These are phyloP conservation scores for Ascochyta fabae DNA, from an alignment of 2,329 filamentous ascomycete species.

Conservation along the genomic window DNA sequence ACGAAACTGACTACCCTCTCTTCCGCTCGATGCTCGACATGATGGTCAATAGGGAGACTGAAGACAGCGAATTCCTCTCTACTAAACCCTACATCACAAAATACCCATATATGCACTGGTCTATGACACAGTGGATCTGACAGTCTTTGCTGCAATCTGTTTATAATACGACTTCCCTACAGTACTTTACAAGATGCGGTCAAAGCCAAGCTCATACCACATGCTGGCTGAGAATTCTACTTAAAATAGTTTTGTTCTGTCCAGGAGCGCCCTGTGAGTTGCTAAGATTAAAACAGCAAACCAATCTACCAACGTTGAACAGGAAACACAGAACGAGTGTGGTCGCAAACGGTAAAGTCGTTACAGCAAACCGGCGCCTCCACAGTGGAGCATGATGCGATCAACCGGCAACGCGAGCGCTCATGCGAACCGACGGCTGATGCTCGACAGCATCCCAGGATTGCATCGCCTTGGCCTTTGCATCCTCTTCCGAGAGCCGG, in stretches of 20 bases:
- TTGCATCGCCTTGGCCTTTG: constrained; percentile 20
- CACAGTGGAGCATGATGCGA: background rate
- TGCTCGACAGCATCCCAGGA: constrained; percentile 38
- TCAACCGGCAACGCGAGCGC: constrained; percentile 36
- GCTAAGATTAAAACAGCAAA: background rate
- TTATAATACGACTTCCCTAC: background rate
- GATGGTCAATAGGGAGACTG: background rate
- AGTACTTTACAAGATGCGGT: background rate
- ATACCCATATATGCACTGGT: background rate
- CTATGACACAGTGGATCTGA: background rate
- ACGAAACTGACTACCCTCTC: background rate
- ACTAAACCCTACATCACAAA: background rate
- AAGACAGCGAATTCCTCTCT: background rate
- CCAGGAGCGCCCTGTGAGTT: background rate
- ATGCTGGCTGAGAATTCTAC: background rate
- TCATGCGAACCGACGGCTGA: constrained; percentile 40
- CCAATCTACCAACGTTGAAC: background rate
- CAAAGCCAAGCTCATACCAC: background rate
- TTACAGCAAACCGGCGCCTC: background rate
- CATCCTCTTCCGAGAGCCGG: constrained; percentile 37
- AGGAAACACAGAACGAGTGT: background rate
- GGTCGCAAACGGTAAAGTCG: background rate
- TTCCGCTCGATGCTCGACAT: background rate
- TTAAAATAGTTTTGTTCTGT: background rate
- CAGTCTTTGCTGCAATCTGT: background rate